Conservation (phyloP, 2,329 filamentous ascomycete species). For the Dactylella cylindrospora region DNA sequence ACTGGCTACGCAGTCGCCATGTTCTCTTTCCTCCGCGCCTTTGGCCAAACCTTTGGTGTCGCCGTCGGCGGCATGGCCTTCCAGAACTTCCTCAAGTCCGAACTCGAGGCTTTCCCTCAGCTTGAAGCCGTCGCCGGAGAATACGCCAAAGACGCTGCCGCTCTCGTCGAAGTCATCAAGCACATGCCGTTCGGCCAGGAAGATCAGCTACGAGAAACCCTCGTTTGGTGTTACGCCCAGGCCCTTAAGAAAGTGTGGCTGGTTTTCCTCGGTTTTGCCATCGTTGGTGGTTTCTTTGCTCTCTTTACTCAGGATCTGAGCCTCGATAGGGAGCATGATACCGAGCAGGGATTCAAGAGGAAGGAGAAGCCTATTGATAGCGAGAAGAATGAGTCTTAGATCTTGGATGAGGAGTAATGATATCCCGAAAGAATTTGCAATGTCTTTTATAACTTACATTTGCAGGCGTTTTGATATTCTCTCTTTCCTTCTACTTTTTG, state of each 20-base stretch:
- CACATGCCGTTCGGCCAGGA: conserved; percentile 55
- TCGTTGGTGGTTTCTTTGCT: conserved; percentile 58
- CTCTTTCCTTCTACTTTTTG: too few relatives aligned
- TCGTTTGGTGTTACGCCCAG: conserved; percentile 60
- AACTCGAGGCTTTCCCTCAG: conserved; percentile 56
- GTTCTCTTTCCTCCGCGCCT: conserved; percentile 66
- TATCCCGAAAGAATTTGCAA: neutral
- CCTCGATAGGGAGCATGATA: conserved; percentile 56
- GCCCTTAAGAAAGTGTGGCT: conserved; percentile 61
- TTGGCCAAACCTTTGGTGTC: conserved; percentile 67
- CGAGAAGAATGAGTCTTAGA: conserved; percentile 18
- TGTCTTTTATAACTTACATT: conserved; percentile 1
- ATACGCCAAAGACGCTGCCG: conserved; percentile 62
- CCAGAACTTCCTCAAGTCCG: conserved; percentile 64
- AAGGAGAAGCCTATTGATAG: conserved; percentile 49
- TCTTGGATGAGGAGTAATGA: neutral
- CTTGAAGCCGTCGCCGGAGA: conserved; percentile 55
- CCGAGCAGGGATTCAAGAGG: conserved; percentile 56
- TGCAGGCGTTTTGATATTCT: conserved; percentile 18
- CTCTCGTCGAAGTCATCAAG: conserved; percentile 62
- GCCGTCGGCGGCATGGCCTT: conserved; percentile 69
- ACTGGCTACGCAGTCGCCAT: conserved; percentile 65
- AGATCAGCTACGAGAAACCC: conserved; percentile 51
- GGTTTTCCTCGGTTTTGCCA: conserved; percentile 60
- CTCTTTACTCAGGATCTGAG: conserved; percentile 58